Evolutionary conservation across 441 rosid genomes (phyloP).

Genomic region (California macrophylla): DNA sequence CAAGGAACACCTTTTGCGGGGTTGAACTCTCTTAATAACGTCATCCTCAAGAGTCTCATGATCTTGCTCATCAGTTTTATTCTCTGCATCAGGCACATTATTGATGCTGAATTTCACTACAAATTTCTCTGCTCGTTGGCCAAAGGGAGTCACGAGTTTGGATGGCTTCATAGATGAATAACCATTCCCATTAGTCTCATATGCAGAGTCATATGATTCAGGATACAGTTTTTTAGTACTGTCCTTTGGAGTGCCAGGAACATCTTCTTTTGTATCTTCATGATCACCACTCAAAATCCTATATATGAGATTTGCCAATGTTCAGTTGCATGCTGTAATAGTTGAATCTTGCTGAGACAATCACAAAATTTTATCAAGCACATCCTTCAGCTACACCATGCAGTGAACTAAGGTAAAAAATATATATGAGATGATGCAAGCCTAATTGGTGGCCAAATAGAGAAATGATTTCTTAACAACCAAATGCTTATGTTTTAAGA

Average conservation of each 20-base stretch:
- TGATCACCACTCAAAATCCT: conserved; percentile 64
- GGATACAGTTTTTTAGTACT: conserved; percentile 32
- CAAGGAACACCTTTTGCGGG: conserved; percentile 53
- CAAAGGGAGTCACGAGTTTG: conserved; percentile 72
- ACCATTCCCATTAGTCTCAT: conserved; percentile 36
- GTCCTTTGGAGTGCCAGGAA: conserved; percentile 53
- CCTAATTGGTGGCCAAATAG: neutral
- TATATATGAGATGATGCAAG: neutral
- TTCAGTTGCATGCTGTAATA: neutral
- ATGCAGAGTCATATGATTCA: conserved; percentile 39
- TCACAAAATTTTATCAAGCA: neutral
- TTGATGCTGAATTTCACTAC: conserved; percentile 53
- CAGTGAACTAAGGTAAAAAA: neutral
- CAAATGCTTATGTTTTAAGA: conserved; percentile 3
- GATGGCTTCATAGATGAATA: conserved; percentile 54
- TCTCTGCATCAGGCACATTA: conserved; percentile 29
- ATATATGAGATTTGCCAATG: conserved; percentile 6
- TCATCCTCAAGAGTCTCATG: conserved; percentile 50
- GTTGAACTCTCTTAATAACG: conserved; percentile 59
- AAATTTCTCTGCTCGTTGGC: conserved; percentile 57
- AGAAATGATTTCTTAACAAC: neutral
- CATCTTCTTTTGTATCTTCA: conserved; percentile 40
- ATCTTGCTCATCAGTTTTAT: conserved; percentile 29
- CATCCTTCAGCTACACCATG: neutral
- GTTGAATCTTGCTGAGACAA: neutral